Evolutionary conservation across 768 basidiomycete genomes (phyloP).

Genomic region (Lentinula sp.): DNA sequence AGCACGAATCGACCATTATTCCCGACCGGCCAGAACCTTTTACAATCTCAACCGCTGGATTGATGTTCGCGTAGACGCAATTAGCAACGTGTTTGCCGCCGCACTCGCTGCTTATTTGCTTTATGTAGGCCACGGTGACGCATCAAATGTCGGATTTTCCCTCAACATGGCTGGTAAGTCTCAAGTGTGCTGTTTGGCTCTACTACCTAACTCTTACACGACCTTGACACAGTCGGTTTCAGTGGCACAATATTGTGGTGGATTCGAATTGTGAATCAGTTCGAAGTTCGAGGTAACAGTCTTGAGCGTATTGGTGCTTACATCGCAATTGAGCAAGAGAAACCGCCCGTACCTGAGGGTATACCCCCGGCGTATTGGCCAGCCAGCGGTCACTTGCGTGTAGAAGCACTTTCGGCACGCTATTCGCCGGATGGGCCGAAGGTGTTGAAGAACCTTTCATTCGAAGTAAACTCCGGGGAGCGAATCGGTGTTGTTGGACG

Average conservation of each 20-base stretch:
- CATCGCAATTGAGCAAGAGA: conserved; percentile 42
- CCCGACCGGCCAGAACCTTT: conserved; percentile 22
- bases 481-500: conserved; percentile 49
- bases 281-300: conserved; percentile 19
- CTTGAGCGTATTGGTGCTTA: conserved; percentile 38
- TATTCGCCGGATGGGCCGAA: conserved; percentile 35
- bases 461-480: conserved; percentile 38
- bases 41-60: conserved; percentile 28
- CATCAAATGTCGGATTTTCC: conserved; percentile 26
- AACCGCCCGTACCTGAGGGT: conserved; percentile 23
- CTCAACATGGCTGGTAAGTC: conserved; percentile 32
- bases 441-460: conserved; percentile 38
- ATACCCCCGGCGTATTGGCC: conserved; percentile 51
- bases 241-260: conserved; percentile 14
- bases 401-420: conserved; percentile 37
- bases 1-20: conserved; percentile 32
- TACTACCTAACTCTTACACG: background rate
- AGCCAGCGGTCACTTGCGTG: conserved; percentile 33
- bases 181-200: background rate
- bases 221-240: conserved; percentile 10
- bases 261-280: conserved; percentile 16
- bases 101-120: conserved; percentile 35
- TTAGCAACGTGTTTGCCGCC: conserved; percentile 38
- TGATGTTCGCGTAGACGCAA: conserved; percentile 32
- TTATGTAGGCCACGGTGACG: conserved; percentile 19